These are phyloP conservation scores for Tuber melanosporum DNA, from an alignment of 495 filamentous ascomycete genomes.

Conservation along the genomic window DNA sequence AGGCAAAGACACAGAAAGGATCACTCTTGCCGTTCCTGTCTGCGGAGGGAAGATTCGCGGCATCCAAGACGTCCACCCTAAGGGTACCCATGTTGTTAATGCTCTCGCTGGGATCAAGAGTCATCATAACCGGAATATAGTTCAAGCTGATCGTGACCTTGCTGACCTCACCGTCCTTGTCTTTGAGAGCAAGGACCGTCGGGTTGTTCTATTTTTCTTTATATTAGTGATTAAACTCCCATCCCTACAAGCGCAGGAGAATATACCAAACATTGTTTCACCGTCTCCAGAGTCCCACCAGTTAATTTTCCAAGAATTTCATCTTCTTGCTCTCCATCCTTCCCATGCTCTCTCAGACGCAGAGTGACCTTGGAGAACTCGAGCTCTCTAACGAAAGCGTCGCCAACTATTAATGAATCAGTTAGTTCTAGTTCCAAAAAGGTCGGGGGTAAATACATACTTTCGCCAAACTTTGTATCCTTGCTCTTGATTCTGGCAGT, in stretches of 20 bases:
- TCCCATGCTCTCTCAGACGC: slow-evolving; percentile 69
- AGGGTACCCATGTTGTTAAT: slow-evolving; percentile 98
- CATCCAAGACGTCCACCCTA: slow-evolving; percentile 84
- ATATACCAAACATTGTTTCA: slow-evolving; percentile 77
- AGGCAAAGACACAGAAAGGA: slow-evolving; percentile 88
- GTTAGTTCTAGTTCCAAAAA: slow-evolving; percentile 3
- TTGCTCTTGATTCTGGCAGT: slow-evolving; percentile 60
- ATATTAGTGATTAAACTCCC: slow-evolving; percentile 17
- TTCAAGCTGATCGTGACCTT: slow-evolving; percentile 84
- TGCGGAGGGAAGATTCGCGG: slow-evolving; percentile 75
- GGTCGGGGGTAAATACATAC: slow-evolving; percentile 44
- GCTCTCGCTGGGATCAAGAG: slow-evolving; percentile 84
- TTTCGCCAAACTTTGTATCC: slow-evolving; percentile 69
- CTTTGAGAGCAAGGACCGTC: slow-evolving; percentile 68
- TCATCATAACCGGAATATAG: slow-evolving; percentile 90
- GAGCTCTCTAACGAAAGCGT: slow-evolving; percentile 91
- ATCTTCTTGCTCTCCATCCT: slow-evolving; percentile 62
- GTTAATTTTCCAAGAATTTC: slow-evolving; percentile 72
- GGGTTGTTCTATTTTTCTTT: slow-evolving; percentile 64
- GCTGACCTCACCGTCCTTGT: slow-evolving; percentile 66
- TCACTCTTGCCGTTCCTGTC: slow-evolving; percentile 96
- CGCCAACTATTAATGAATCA: slow-evolving; percentile 55
- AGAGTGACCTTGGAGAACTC: slow-evolving; percentile 91
- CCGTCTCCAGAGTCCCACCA: slow-evolving; percentile 75
- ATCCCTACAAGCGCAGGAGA: not conserved